These are phyloP conservation scores for Cyberlindnera nakhonratchasimensis DNA, from an alignment of 805 yeast genomes.

Conservation along the genomic window DNA sequence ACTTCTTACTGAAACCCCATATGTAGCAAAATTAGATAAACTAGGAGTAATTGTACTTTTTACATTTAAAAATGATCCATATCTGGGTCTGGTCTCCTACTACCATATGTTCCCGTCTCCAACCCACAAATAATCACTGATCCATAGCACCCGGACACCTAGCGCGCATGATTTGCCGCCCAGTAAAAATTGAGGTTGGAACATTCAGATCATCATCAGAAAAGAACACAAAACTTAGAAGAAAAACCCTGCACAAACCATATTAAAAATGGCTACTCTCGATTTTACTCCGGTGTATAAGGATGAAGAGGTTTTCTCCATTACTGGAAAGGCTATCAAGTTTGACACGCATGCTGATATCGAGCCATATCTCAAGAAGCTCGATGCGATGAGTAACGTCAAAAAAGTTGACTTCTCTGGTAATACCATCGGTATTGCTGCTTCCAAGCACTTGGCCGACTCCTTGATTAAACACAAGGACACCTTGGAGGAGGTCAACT, in stretches of 20 bases:
- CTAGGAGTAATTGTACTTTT: too few relatives aligned
- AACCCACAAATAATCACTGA: too few relatives aligned
- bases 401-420: conserved; percentile 80
- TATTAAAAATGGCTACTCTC: conserved; percentile 39
- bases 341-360: conserved; percentile 72
- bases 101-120: too few relatives aligned
- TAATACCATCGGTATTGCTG: conserved; percentile 90
- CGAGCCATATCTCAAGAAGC: conserved; percentile 59
- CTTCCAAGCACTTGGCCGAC: conserved; percentile 68
- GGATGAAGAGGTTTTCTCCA: conserved; percentile 49
- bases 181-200: background rate
- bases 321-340: conserved; percentile 73
- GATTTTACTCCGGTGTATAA: conserved; percentile 41
- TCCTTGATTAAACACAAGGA: conserved; percentile 41
- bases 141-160: too few relatives aligned
- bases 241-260: background rate
- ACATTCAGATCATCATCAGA: background rate
- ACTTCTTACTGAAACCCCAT: too few relatives aligned
- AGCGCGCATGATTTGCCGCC: too few relatives aligned
- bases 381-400: conserved; percentile 36
- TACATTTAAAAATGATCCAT: too few relatives aligned
- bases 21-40: too few relatives aligned
- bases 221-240: background rate
- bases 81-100: too few relatives aligned
- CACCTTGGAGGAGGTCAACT: conserved; percentile 63